Conservation (phyloP, 306 rosid species). For the Pyrus betulifolia region DNA sequence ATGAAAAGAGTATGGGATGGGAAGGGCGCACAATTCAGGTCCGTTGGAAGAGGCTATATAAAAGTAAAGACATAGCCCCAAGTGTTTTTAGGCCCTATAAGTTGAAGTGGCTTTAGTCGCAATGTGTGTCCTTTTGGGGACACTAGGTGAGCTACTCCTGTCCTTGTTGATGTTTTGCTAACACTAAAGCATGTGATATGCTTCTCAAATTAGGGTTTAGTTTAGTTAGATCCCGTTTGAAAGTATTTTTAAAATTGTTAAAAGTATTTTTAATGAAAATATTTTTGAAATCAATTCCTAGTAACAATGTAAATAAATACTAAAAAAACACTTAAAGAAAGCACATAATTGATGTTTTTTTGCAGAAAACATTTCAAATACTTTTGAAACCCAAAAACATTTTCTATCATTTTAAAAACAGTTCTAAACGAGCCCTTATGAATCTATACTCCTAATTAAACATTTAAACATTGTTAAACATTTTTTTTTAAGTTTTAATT, state of each 20-base stretch:
- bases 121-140: conserved; percentile 56
- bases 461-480: not conserved
- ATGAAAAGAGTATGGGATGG: too few relatives aligned
- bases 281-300: too few relatives aligned
- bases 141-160: conserved; percentile 41
- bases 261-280: too few relatives aligned
- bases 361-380: too few relatives aligned
- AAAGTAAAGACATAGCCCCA: conserved; percentile 7
- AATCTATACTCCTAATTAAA: not conserved
- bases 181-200: conserved; percentile 47
- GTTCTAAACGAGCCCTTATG: too few relatives aligned
- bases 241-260: accelerated
- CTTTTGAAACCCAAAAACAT: too few relatives aligned
- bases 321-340: too few relatives aligned
- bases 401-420: too few relatives aligned
- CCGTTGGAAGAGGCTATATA: conserved; percentile 10
- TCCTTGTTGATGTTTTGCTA: conserved; percentile 30
- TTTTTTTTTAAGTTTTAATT: not conserved
- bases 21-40: too few relatives aligned
- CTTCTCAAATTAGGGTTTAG: conserved; percentile 16
- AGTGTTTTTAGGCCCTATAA: conserved; percentile 8
- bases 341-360: too few relatives aligned
- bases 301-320: too few relatives aligned
- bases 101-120: conserved; percentile 40
- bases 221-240: too few relatives aligned